phyloP scores from a whole-genome alignment of 1,139 yeast species.

The Geotrichum restrictum region DNA sequence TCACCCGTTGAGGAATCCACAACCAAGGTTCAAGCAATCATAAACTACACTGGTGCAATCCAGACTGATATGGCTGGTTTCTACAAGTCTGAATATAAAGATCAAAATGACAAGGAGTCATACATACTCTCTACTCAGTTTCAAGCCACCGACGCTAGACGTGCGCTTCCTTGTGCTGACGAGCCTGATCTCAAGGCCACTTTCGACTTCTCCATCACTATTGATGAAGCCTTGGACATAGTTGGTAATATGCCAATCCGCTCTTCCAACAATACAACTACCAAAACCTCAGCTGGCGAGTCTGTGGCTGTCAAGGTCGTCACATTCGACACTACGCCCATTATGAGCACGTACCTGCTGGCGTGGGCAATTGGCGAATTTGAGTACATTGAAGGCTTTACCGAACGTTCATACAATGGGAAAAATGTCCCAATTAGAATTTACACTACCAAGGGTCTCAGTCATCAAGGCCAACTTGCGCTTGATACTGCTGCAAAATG shows the following conservation, averaged over 20 bases:
- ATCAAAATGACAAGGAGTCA: constrained; percentile 53
- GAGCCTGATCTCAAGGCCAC: constrained; percentile 83
- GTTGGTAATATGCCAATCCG: constrained; percentile 77
- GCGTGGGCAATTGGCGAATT: constrained; percentile 79
- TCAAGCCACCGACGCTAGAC: constrained; percentile 85
- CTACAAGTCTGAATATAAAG: constrained; percentile 66
- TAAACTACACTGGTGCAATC: constrained; percentile 48
- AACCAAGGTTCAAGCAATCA: constrained; percentile 35
- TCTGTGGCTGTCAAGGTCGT: constrained; percentile 37
- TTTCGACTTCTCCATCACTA: constrained; percentile 62
- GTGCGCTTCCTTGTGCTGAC: constrained; percentile 88
- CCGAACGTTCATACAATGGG: constrained; percentile 42
- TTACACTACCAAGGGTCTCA: constrained; percentile 68
- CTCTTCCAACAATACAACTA: constrained; percentile 43
- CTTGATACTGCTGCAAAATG: constrained; percentile 63
- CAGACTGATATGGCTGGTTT: constrained; percentile 80
- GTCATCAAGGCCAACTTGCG: constrained; percentile 60
- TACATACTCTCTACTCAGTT: constrained; percentile 80
- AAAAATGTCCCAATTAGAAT: constrained; percentile 64
- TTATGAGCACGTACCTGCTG: constrained; percentile 70
- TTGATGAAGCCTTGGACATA: constrained; percentile 58
- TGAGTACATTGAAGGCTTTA: constrained; percentile 57
- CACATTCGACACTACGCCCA: constrained; percentile 55
- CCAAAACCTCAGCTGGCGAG: constrained; percentile 28
- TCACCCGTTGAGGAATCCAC: constrained; percentile 31